phyloP scores from a whole-genome alignment of 164 flowering plant genomes.

The Kingdonia uniflora region DNA sequence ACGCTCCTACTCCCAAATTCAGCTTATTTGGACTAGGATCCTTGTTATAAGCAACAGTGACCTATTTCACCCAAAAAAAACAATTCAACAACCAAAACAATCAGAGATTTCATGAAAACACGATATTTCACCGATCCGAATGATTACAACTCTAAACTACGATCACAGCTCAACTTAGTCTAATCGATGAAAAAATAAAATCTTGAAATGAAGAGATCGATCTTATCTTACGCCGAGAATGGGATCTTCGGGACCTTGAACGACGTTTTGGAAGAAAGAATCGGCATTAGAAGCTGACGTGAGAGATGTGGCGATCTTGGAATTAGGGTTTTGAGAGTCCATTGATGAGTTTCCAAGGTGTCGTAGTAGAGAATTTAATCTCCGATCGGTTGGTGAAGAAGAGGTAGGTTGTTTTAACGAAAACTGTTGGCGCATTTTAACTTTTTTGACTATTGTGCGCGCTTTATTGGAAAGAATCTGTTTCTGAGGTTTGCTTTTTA shows the following conservation, averaged over 20 bases:
- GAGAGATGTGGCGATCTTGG: slow-evolving; percentile 27
- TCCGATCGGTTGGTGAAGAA: slow-evolving; percentile 22
- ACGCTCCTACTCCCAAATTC: slow-evolving; percentile 99
- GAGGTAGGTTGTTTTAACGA: slow-evolving; percentile 1
- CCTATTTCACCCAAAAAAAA: slow-evolving; percentile 32
- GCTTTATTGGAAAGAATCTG: neutral
- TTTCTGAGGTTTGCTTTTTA: neutral
- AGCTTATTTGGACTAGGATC: slow-evolving; percentile 83
- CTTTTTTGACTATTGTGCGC: neutral
- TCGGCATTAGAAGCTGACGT: slow-evolving; percentile 27
- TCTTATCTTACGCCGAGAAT: slow-evolving; percentile 66
- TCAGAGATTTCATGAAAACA: neutral
- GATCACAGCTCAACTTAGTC: no score
- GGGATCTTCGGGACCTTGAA: slow-evolving; percentile 93
- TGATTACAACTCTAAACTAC: neutral
- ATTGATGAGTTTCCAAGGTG: slow-evolving; percentile 21
- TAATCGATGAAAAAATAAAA: neutral
- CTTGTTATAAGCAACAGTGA: slow-evolving; percentile 94
- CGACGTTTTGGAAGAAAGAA: slow-evolving; percentile 70
- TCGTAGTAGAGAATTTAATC: slow-evolving; percentile 20
- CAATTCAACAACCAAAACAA: neutral
- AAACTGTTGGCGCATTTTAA: slow-evolving; percentile 21
- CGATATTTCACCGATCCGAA: neutral
- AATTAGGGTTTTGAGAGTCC: slow-evolving; percentile 18
- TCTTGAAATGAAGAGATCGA: neutral